These are phyloP conservation scores for Lyophyllum decastes DNA, from an alignment of 768 basidiomycete genomes.

Conservation along the genomic window DNA sequence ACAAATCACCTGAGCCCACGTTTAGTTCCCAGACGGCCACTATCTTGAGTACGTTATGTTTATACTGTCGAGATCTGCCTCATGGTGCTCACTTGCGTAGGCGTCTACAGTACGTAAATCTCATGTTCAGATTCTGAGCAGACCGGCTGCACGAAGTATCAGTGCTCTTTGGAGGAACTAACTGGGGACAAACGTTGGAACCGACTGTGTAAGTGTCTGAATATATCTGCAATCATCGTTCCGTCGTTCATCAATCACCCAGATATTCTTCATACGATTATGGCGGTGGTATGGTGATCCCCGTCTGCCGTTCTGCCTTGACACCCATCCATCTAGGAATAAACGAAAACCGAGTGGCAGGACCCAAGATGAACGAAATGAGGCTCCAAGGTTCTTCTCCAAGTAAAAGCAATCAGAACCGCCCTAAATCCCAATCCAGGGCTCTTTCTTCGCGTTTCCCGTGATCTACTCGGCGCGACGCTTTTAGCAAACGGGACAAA, in stretches of 20 bases:
- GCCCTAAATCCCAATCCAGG: conserved; percentile 24
- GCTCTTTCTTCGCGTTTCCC: conserved; percentile 53
- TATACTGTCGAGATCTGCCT: neutral
- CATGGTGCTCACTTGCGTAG: conserved; percentile 24
- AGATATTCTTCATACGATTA: conserved; percentile 62
- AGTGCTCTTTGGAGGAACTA: conserved; percentile 67
- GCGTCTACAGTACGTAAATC: conserved; percentile 44
- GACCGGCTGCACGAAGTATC: neutral
- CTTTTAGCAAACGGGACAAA: conserved; percentile 52
- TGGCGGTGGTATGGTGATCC: conserved; percentile 38
- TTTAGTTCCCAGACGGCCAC: conserved; percentile 52
- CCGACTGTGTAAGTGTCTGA: conserved; percentile 45
- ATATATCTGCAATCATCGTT: neutral
- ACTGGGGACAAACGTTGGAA: conserved; percentile 60
- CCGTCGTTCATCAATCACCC: neutral
- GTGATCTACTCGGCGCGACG: conserved; percentile 44
- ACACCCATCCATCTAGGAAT: conserved; percentile 35
- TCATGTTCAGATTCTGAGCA: neutral
- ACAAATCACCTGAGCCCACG: neutral
- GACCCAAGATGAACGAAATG: conserved; percentile 55
- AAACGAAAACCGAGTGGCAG: conserved; percentile 51
- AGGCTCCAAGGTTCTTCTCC: conserved; percentile 42
- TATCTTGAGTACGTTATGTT: conserved; percentile 41
- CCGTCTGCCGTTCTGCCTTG: neutral
- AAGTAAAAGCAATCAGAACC: neutral